Base-by-base conservation (phyloP, 108 stramenopile genomes). In the Cyclotella atomus region DNA sequence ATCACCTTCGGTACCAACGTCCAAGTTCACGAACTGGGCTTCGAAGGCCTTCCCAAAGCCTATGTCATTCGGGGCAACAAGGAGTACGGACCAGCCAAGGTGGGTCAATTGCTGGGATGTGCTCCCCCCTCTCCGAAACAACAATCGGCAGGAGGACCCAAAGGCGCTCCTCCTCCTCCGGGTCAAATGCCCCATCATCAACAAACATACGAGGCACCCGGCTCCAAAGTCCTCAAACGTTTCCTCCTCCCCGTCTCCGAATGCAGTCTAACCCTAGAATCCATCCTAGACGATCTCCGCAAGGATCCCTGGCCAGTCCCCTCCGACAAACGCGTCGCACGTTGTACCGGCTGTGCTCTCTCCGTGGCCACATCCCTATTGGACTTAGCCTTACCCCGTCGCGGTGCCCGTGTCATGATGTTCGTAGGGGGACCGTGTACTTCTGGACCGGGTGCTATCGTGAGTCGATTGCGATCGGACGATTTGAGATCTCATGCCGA, bases 1-100 rank as follows among this genome's bases (percentile, higher is more conserved):
- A 91, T 99, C 56, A 97, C 98, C 52, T 99, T 93, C 69, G 99
- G 99, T 21, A 97, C 97, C 24, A 95, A 97, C 59, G 95, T 99
- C 25, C 95, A 96, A 52, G 97, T 99, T 50, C 97, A 99, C 73
- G 99, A 99, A 65, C 84, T 99, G 57, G 91, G 94, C 50, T 97
- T 97, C 68, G 89, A 89, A 24, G 94, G 93, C 49, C 87, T 95
- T 64, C 88, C 95, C 62, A 97, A 98, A 73, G 75, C 95, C 47
- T 97, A 94, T 67, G 97, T 97, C 19, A 87, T 99, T 62, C 81
- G 97, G 33, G 98, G 98, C 25, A 93, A 92, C 62, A 89, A 91
- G 46, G 95, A 96, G 46, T 98, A 96, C 70, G 82, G 81, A 52
- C 85, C 94, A 7, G 83, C 69, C 2, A 85, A 91, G 55, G 91